phyloP scores from a whole-genome alignment of 768 basidiomycete genomes.

The Phanerochaete carnosa region DNA sequence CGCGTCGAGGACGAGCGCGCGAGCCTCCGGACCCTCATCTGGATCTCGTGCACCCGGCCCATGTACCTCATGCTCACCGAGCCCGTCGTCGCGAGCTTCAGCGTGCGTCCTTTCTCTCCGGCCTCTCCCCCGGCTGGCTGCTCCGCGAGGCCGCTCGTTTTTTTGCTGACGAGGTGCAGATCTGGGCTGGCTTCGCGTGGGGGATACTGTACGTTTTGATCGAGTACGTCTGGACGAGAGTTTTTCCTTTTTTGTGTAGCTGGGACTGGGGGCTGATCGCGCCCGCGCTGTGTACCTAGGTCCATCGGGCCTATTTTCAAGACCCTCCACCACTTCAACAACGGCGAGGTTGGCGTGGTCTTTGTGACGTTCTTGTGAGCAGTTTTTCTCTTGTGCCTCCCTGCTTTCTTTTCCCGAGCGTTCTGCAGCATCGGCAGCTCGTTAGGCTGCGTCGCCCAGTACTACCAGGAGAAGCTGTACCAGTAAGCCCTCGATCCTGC shows the following conservation, averaged over 20 bases:
- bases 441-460: slow-evolving; percentile 25
- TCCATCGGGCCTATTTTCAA: slow-evolving; percentile 56
- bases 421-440: slow-evolving; percentile 48
- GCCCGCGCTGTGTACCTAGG: slow-evolving; percentile 27
- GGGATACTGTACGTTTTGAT: slow-evolving; percentile 70
- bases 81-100: slow-evolving; percentile 70
- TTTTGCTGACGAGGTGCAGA: too few relatives aligned
- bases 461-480: slow-evolving; percentile 29
- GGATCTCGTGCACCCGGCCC: slow-evolving; percentile 67
- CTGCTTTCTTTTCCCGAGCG: not conserved
- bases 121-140: not conserved
- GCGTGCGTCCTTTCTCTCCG: slow-evolving; percentile 37
- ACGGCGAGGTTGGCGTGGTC: slow-evolving; percentile 54
- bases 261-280: not conserved
- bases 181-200: slow-evolving; percentile 78
- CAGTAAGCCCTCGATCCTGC: slow-evolving; percentile 15
- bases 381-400: not conserved
- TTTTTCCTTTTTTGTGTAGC: not conserved
- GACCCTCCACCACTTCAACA: slow-evolving; percentile 54
- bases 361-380: slow-evolving; percentile 58
- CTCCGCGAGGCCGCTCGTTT: too few relatives aligned
- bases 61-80: slow-evolving; percentile 58
- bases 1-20: slow-evolving; percentile 61
- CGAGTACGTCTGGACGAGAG: slow-evolving; percentile 48
- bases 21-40: slow-evolving; percentile 56